A percentile compares a stretch with the other conserved stretches of the same genome.
Evolutionary conservation across 129 eudicot species (phyloP).

Genomic region (Erigeron canadensis): DNA sequence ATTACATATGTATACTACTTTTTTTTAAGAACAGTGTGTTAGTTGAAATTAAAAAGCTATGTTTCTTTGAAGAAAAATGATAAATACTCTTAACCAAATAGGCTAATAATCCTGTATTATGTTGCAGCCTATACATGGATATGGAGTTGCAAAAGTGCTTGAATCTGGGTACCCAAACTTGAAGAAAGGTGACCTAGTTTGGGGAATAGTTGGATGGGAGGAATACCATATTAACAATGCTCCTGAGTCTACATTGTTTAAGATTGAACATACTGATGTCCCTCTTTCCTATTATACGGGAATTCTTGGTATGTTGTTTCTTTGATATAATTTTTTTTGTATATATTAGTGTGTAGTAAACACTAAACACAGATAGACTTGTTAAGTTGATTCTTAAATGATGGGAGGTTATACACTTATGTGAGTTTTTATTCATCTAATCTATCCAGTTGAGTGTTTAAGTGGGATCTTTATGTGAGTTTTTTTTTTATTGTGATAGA

Average conservation of each 20-base stretch:
- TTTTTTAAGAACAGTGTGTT: too few species aligned
- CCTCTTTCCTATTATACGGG: slow-evolving; percentile 84
- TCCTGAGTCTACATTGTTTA: slow-evolving; percentile 34
- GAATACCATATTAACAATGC: slow-evolving; percentile 53
- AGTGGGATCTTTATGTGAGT: too few species aligned
- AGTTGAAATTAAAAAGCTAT: too few species aligned
- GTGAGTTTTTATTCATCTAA: too few species aligned
- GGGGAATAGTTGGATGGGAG: slow-evolving; percentile 75
- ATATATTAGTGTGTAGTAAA: background rate
- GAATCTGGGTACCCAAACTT: slow-evolving; percentile 61
- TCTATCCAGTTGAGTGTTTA: too few species aligned
- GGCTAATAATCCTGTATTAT: too few species aligned
- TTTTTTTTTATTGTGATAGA: too few species aligned
- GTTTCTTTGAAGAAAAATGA: too few species aligned
- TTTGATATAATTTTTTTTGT: background rate
- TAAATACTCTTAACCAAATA: too few species aligned
- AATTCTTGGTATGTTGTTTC: slow-evolving; percentile 54
- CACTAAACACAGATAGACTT: background rate
- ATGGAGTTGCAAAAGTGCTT: slow-evolving; percentile 61
- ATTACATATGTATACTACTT: too few species aligned
- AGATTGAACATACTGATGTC: slow-evolving; percentile 56
- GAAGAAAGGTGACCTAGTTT: slow-evolving; percentile 57
- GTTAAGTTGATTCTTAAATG: background rate
- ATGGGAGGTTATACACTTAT: too few species aligned
- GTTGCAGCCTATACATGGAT: slow-evolving; percentile 49